Evolutionary conservation across 441 rosid species (phyloP), one percentile per base, ranked within the genome.

Genomic region (Bruguiera hainesii): DNA sequence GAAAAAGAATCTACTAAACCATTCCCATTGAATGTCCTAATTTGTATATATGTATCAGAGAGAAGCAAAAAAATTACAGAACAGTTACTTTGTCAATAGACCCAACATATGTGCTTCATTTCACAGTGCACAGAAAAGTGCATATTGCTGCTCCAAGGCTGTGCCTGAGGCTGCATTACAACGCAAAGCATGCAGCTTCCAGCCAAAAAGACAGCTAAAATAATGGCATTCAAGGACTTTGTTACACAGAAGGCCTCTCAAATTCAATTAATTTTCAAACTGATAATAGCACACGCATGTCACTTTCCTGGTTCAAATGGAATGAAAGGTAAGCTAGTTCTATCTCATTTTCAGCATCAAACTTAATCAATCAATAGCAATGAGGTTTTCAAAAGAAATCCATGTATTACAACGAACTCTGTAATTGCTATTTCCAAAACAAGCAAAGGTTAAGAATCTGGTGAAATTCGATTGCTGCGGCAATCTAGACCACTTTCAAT

Each of bases 161-260:
- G 6, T 5, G 18, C 25, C 33, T 31, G 25, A 37, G 37, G 35
- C 21, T 23, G 16, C 19, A 50, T 9, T 29, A 46, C 60, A 65
- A 65, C 37, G 7, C 48, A 53, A 16, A 15, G 9, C 16, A 18
- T 6, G 35, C 19, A 9, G 11, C 23, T 65, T 28, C 30, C 61
- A 37, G 11, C 42, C 42, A 9, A 9, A 8, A 37, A 37, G 13
- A 37, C 18, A 10, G 21, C 39, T 23, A 28, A 59, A 48, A 1
- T 33, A n/a, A 16, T 49, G 13, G n/a, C 30, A 60, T 48, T 63
- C 69, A 57, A 63, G 35, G 57, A 51, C 13, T 28, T 29, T 11
- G 26, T 23, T 31, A 62, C 53, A 6, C 0, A 0, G 56, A 8
- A 23, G n/a, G 2, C 7, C 16, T 46, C 30, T 46, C 23, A n/a